Evolutionary conservation across 2,329 filamentous ascomycete species (phyloP), one percentile per base, ranked within the genome.

Genomic region (Dactylonectria estremocensis): DNA sequence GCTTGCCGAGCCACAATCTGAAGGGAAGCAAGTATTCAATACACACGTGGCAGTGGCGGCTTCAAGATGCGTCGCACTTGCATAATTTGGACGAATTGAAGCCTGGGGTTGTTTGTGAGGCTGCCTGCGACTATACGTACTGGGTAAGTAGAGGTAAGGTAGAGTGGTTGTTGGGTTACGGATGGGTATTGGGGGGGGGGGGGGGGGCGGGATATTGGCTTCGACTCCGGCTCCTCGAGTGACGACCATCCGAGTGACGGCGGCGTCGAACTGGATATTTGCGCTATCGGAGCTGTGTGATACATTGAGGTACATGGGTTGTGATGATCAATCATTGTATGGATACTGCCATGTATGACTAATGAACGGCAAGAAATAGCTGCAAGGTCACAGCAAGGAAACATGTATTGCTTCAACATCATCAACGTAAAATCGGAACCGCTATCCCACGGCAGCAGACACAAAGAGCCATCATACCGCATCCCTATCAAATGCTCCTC

Each of bases 371-470:
- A n/a, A 43, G 14, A 5, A n/a, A 43, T 14, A 43, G 14, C 6
- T 18, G 3, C 40, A n/a, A 43, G 14, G 16, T 13, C 31, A 53
- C n/a, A 20, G n/a, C 35, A 56, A 35, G 54, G 50, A 55, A 43
- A 43, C 10, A 50, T 16, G 48, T 14, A 61, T 46, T 37, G 20
- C 50, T 55, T 61, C 33, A 16, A 33, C 50, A 52, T 66, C 63
- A 45, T 66, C 57, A 66, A 57, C 52, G 45, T 61, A 53, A 55
- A 61, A 61, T 52, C 45, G 63, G 18, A 52, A 49, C 45, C 45
- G 35, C 24, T 43, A 18, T 61, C 20, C 45, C 52, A n/a, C 53
- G 35, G 33, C 40, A 58, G 37, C 48, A 49, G 40, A 48, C 55
- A 22, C 48, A 35, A 59, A 62, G 2, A 28, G 14, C 20, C 28